These are phyloP conservation scores for Cystobasidium tubakii DNA, from an alignment of 768 basidiomycete genomes.

Conservation along the genomic window DNA sequence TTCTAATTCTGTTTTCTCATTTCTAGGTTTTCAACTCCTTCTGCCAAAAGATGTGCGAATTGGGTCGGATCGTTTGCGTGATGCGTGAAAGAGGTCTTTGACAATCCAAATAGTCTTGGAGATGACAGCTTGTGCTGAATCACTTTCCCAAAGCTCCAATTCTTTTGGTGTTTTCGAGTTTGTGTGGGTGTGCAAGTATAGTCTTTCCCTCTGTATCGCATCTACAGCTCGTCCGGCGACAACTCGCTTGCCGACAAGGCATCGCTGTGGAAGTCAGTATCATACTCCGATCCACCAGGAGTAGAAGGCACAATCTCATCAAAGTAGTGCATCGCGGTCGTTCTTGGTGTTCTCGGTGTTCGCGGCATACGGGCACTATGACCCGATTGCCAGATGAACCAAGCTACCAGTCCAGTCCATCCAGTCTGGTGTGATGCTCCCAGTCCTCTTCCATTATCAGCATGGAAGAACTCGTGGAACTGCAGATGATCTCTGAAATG, in stretches of 20 bases:
- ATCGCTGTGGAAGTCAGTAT: constrained; percentile 25
- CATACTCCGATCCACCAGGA: constrained; percentile 38
- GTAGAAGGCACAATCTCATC: constrained; percentile 55
- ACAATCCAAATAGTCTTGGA: too few relatives aligned
- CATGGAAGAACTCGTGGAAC: constrained; percentile 98
- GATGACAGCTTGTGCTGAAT: too few relatives aligned
- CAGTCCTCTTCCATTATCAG: constrained; percentile 80
- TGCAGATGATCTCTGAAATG: constrained; percentile 94
- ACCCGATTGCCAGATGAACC: constrained; percentile 65
- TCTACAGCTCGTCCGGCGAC: constrained; percentile 41
- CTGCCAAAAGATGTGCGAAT: too few relatives aligned
- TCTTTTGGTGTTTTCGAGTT: too few relatives aligned
- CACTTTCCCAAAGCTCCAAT: too few relatives aligned
- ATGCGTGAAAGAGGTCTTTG: too few relatives aligned
- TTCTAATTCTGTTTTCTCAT: too few relatives aligned
- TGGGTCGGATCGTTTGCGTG: too few relatives aligned
- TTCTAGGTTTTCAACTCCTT: too few relatives aligned
- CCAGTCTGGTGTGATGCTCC: constrained; percentile 98
- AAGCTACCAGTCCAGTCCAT: constrained; percentile 74
- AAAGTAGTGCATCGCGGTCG: constrained; percentile 81
- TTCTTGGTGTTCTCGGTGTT: constrained; percentile 72
- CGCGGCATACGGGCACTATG: constrained; percentile 81
- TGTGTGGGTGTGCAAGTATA: too few relatives aligned
- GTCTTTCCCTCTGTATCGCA: too few relatives aligned
- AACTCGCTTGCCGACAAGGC: constrained; percentile 37